Conservation (phyloP, 768 basidiomycete genomes). For the Lentinula edodes region DNA sequence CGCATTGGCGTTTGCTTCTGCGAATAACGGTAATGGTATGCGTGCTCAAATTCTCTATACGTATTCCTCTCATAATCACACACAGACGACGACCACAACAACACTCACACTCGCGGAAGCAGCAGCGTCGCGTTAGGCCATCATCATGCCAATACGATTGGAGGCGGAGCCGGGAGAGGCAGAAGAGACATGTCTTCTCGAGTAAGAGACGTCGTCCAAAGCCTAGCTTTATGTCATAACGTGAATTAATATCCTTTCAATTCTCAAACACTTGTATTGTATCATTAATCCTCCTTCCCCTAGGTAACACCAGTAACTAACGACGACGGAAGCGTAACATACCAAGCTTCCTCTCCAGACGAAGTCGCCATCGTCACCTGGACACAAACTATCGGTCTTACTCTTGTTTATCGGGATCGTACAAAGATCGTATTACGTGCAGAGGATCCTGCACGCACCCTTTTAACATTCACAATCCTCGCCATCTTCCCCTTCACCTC, state of each 20-base stretch:
- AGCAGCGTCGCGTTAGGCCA: not conserved
- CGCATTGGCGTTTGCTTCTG: slow-evolving; percentile 72
- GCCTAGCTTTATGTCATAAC: slow-evolving; percentile 94
- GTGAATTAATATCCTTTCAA: slow-evolving; percentile 36
- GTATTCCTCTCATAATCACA: not conserved
- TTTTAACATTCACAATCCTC: slow-evolving; percentile 75
- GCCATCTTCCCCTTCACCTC: slow-evolving; percentile 98
- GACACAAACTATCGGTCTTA: slow-evolving; percentile 93
- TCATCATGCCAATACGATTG: not conserved
- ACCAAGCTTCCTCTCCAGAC: slow-evolving; percentile 98
- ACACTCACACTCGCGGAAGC: not conserved
- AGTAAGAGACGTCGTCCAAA: slow-evolving; percentile 87
- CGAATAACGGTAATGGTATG: slow-evolving; percentile 52
- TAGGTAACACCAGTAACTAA: slow-evolving; percentile 95
- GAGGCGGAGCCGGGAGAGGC: slow-evolving; percentile 64
- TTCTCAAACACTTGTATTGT: not conserved
- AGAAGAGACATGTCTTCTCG: slow-evolving; percentile 93
- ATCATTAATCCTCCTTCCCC: not conserved
- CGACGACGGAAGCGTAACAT: slow-evolving; percentile 92
- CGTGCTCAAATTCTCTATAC: not conserved
- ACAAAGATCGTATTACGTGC: slow-evolving; percentile 69
- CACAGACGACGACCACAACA: not conserved
- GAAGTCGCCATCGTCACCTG: slow-evolving; percentile 98
- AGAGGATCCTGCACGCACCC: slow-evolving; percentile 23
- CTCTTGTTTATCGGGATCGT: slow-evolving; percentile 84